Evolutionary conservation across 1,284 basidiomycete species (phyloP), one percentile per base, ranked within the genome.

Genomic region (Ceratobasidium papillatum): DNA sequence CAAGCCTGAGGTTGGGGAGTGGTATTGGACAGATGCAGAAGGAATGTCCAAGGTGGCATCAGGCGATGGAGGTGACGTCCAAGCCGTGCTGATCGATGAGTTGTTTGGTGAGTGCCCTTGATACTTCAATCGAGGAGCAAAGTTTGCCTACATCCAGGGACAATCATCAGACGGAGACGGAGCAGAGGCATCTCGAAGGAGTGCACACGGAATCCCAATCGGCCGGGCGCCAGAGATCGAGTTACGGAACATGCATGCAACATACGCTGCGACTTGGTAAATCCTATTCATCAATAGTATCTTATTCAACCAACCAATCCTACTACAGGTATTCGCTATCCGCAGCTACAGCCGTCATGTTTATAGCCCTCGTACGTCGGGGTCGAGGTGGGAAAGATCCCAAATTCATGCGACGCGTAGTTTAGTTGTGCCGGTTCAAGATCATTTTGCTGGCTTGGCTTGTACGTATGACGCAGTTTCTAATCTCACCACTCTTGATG

Each of bases 191-290:
- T 82, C 87, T 17, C 83, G 86, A 45, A 86, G 88, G 73, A 81
- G 97, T 45, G 83, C 86, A 5, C 89, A 89, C 75, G 97, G 96
- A 38, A 85, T 91, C 51, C 98, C 97, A 0, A 85, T 99, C 49
- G 97, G 98, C 34, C 88, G 95, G 68, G 84, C 91, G 30, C 89
- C 95, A 1, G 89, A 89, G 3, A 91, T 99, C 54, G 95, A 99
- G 80, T 84, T 99, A 64, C 87, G 98, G 52, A 99, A 99, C 82
- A 91, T 95, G 74, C 97, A 99, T 84, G 87, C 95, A 9, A 96
- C 95, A 5, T 99, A 99, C 82, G 94, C 97, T 5, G 88, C 93
- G 22, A 99, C 97, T 12, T 99, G 97, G 97, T 96, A 77, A 74
- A 75, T 64, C 11, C 3, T 19, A 17, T n/a, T 56, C 38, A 17